Evolutionary conservation across 805 yeast species (phyloP).

Genomic region (Saturnispora zaruensis): DNA sequence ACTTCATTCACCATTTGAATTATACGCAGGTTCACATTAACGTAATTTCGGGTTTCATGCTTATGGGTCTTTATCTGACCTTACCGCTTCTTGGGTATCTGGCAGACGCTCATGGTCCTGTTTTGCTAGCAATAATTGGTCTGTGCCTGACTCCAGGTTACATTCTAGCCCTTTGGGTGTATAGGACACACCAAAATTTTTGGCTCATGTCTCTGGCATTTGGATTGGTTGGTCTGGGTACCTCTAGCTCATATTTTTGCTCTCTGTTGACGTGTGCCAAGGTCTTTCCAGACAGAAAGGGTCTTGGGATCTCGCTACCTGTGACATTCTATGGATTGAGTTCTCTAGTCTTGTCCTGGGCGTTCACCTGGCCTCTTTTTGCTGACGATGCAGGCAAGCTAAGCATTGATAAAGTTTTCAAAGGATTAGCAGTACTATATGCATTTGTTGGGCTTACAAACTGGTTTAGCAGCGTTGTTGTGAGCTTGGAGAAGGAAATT

Average conservation of each 20-base stretch:
- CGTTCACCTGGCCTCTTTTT: slow-evolving; percentile 37
- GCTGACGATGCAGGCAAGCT: slow-evolving; percentile 24
- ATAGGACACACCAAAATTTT: slow-evolving; percentile 24
- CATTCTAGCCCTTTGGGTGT: slow-evolving; percentile 36
- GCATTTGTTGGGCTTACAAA: slow-evolving; percentile 48
- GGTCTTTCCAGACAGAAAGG: slow-evolving; percentile 66
- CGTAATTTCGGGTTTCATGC: slow-evolving; percentile 62
- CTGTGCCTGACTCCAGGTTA: slow-evolving; percentile 64
- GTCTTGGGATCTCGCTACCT: slow-evolving; percentile 80
- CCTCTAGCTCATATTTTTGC: slow-evolving; percentile 64
- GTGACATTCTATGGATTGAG: slow-evolving; percentile 83
- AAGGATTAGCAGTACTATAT: slow-evolving; percentile 44
- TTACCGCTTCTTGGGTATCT: slow-evolving; percentile 75
- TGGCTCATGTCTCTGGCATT: slow-evolving; percentile 41
- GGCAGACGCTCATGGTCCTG: slow-evolving; percentile 83
- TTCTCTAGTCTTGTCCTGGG: slow-evolving; percentile 63
- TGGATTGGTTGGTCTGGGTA: slow-evolving; percentile 57
- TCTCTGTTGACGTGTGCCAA: slow-evolving; percentile 75
- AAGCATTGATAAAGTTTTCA: slow-evolving; percentile 45
- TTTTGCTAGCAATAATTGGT: slow-evolving; percentile 54
- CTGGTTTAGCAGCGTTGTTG: slow-evolving; percentile 57
- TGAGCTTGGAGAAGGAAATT: slow-evolving; percentile 46
- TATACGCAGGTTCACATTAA: slow-evolving; percentile 61
- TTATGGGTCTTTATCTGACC: slow-evolving; percentile 76
- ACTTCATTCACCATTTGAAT: slow-evolving; percentile 49